Evolutionary conservation across 2,329 filamentous ascomycete genomes (phyloP).

Genomic region (Dryadomyces quercivorus): DNA sequence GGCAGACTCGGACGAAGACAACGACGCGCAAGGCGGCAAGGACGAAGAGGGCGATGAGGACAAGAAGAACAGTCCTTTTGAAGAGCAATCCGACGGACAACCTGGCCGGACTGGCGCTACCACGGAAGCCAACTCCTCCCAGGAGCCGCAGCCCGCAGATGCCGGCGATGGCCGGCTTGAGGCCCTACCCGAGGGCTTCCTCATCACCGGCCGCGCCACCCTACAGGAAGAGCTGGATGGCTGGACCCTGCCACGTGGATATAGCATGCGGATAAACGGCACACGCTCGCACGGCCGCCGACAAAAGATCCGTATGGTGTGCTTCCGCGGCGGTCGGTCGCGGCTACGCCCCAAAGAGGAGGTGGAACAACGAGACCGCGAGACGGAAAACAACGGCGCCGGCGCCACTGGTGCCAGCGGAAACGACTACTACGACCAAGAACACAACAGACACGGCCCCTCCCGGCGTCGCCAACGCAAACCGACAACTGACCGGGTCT

Average conservation of each 20-base stretch:
- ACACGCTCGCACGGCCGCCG: slow-evolving; percentile 22
- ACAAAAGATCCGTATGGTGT: slow-evolving; percentile 25
- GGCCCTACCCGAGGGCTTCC: slow-evolving; percentile 21
- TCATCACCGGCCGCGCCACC: slow-evolving; percentile 19
- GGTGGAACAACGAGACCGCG: neutral
- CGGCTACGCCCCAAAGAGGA: slow-evolving; percentile 16
- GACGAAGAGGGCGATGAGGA: neutral
- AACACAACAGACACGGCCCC: neutral
- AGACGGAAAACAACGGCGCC: neutral
- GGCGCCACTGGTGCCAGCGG: neutral
- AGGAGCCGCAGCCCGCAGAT: slow-evolving; percentile 1
- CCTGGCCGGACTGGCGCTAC: too few species aligned
- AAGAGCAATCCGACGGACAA: neutral
- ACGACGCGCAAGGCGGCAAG: neutral
- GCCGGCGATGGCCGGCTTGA: slow-evolving; percentile 15
- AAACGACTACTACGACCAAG: slow-evolving; percentile 10
- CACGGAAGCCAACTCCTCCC: neutral
- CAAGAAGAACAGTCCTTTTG: neutral
- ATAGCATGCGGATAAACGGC: slow-evolving; percentile 26
- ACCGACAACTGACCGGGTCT: slow-evolving; percentile 21
- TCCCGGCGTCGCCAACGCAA: slow-evolving; percentile 16
- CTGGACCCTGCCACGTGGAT: slow-evolving; percentile 23
- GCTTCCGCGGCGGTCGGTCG: slow-evolving; percentile 23
- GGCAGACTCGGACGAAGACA: neutral
- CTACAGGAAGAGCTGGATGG: slow-evolving; percentile 24